Evolutionary conservation across 768 basidiomycete species (phyloP), one percentile per base, ranked within the genome.

Genomic region (Bullera alba): DNA sequence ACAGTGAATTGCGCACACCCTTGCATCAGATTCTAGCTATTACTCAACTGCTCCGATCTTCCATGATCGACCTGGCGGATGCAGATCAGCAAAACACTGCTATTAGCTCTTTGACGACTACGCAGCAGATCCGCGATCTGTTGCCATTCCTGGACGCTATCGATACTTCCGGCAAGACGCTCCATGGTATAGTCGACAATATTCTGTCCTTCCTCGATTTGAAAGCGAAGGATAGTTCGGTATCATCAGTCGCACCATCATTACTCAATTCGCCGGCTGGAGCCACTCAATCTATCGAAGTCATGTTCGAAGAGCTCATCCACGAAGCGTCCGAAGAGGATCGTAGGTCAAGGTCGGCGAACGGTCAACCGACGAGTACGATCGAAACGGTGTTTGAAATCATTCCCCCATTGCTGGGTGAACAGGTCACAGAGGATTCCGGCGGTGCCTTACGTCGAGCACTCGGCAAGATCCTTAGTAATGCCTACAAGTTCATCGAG

Each of bases 331-430:
- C 48, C 15, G 55, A 61, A 21, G 64, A 64, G 26, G 59, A 64
- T 44, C 30, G 46, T 12, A 30, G 56, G 19, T 52, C 42, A 2
- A 23, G 66, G 19, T 36, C 43, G 16, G 50, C 61, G 10, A 53
- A 54, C 19, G 58, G 61, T 15, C 58, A 60, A 42, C 46, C 53
- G 14, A 16, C 41, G 10, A 46, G 42, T 25, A 28, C 50, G 16
- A 59, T 67, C 23, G 69, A 71, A 46, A 66, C 67, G 2, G 42
- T 71, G 21, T 61, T 71, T 36, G 69, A 68, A 39, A 66, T 71
- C 28, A 57, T 63, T 12, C 67, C 67, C 4, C 60, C 62, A 12
- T 50, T 55, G 4, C 52, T 71, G 0, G 69, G 69, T 12, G 65
- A 66, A 38, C 47, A 58, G 16, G 54, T 61, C 15, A 49, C 54